Evolutionary conservation across 2,329 filamentous ascomycete species (phyloP).

Genomic region (Fusarium sp.): DNA sequence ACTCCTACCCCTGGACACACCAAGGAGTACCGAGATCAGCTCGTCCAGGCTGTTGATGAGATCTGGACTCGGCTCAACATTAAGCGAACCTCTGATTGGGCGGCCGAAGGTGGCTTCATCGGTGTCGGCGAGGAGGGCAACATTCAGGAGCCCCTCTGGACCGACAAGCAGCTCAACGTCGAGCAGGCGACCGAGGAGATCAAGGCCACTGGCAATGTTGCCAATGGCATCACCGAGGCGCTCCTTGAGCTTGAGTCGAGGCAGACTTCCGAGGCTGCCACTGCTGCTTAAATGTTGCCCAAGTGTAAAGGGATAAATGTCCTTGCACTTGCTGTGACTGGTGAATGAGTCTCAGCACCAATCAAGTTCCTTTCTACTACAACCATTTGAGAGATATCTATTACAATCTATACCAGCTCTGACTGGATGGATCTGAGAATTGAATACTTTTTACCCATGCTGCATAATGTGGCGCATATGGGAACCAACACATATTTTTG

Average conservation of each 20-base stretch:
- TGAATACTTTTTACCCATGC: constrained; percentile 31
- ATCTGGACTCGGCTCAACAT: constrained; percentile 92
- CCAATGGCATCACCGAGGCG: constrained; percentile 65
- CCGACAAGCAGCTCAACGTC: constrained; percentile 86
- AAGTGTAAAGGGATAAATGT: constrained; percentile 1
- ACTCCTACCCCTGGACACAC: constrained; percentile 95
- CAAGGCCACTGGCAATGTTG: constrained; percentile 56
- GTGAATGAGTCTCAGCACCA: constrained; percentile 22
- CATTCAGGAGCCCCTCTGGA: constrained; percentile 84
- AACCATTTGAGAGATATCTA: constrained; percentile 35
- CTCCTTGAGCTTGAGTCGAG: constrained; percentile 68
- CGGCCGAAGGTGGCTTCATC: constrained; percentile 90
- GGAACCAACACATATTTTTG: constrained; percentile 2
- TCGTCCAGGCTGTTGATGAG: constrained; percentile 84
- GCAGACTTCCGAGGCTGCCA: constrained; percentile 46
- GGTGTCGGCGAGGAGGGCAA: constrained; percentile 84
- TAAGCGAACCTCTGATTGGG: constrained; percentile 95
- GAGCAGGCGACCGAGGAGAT: constrained; percentile 74
- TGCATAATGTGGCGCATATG: constrained; percentile 17
- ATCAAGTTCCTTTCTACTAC: constrained; percentile 39
- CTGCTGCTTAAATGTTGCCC: constrained; percentile 38
- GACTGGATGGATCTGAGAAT: constrained; percentile 37
- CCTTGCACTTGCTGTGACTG: constrained; percentile 2
- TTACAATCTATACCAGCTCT: constrained; percentile 24
- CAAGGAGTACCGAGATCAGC: constrained; percentile 85